phyloP scores from a whole-genome alignment of 768 basidiomycete species.

The Hygrophorus pudorinus region DNA sequence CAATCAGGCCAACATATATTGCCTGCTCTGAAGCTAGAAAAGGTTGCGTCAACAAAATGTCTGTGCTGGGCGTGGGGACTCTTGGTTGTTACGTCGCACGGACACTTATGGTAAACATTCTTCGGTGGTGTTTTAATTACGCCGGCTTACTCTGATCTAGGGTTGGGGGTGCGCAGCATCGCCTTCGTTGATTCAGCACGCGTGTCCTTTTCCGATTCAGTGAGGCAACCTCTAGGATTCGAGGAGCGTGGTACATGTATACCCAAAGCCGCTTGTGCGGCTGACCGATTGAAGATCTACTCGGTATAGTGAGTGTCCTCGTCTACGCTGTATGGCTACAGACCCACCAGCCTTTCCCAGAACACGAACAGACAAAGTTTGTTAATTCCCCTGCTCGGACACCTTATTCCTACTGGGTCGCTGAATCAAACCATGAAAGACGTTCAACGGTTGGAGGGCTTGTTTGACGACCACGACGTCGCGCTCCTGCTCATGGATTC shows the following conservation, averaged over 20 bases:
- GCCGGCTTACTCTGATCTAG: slow-evolving; percentile 29
- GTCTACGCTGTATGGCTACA: background rate
- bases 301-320: slow-evolving; percentile 65
- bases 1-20: slow-evolving; percentile 92
- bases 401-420: slow-evolving; percentile 63
- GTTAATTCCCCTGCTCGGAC: slow-evolving; percentile 95
- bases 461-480: slow-evolving; percentile 81
- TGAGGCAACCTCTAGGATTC: slow-evolving; percentile 92
- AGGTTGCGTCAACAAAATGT: slow-evolving; percentile 69
- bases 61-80: slow-evolving; percentile 91
- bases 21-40: slow-evolving; percentile 81
- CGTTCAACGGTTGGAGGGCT: slow-evolving; percentile 59
- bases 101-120: slow-evolving; percentile 64
- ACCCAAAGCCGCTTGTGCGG: slow-evolving; percentile 88
- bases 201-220: slow-evolving; percentile 96
- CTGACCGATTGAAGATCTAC: slow-evolving; percentile 75
- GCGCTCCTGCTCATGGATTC: slow-evolving; percentile 97
- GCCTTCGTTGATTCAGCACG: slow-evolving; percentile 85
- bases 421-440: slow-evolving; percentile 54
- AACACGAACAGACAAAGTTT: slow-evolving; percentile 72
- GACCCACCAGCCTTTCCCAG: slow-evolving; percentile 27
- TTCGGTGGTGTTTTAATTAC: background rate
- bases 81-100: slow-evolving; percentile 94
- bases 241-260: slow-evolving; percentile 90
- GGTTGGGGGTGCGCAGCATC: slow-evolving; percentile 96